These are phyloP conservation scores for Gossypium mustelinum DNA, from an alignment of 345 rosid species.

Conservation along the genomic window DNA sequence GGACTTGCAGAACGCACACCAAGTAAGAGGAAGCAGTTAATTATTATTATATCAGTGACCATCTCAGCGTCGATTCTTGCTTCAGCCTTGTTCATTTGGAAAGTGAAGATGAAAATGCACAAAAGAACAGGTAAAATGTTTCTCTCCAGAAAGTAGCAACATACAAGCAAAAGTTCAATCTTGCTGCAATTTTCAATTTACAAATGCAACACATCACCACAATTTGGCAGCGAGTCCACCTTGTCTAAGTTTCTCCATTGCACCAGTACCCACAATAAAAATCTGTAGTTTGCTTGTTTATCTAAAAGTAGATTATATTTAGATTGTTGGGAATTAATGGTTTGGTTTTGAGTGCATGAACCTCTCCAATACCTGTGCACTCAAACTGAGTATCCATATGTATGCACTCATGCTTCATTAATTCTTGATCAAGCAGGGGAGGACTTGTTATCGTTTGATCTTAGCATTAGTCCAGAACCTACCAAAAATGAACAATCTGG, in stretches of 20 bases:
- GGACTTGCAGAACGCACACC: constrained; percentile 3
- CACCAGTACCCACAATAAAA: not conserved
- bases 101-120: not conserved
- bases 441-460: constrained; percentile 1
- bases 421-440: not conserved
- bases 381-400: not conserved
- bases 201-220: not conserved
- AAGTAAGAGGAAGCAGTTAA: not conserved
- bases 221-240: too few species aligned
- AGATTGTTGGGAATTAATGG: not conserved
- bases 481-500: not conserved
- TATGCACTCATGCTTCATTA: not conserved
- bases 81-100: constrained; percentile 1
- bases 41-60: not conserved
- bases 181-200: not conserved
- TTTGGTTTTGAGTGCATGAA: not conserved
- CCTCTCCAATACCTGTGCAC: not conserved
- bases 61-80: not conserved
- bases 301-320: not conserved
- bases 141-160: not conserved
- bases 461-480: not conserved
- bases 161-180: not conserved
- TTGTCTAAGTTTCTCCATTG: not conserved
- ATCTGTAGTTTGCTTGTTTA: not conserved
- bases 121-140: not conserved